Conservation (phyloP, 768 basidiomycete genomes). For the Trametes cubensis region DNA sequence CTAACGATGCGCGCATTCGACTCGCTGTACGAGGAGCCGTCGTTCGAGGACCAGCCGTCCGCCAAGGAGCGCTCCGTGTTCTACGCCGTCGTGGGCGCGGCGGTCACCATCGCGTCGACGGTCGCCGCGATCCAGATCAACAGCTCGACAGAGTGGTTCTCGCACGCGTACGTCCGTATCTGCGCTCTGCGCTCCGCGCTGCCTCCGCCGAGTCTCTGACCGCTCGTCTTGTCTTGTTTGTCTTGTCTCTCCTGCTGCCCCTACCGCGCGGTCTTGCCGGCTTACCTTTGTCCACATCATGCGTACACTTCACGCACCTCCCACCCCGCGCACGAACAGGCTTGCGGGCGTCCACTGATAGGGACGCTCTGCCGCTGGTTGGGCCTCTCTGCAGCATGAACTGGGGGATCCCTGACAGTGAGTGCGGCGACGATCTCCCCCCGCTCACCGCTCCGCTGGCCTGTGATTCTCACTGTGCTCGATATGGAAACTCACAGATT, state of each 20-base stretch:
- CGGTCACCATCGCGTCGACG: slow-evolving; percentile 24
- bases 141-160: slow-evolving; percentile 17
- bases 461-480: too few relatives aligned
- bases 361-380: slow-evolving; percentile 6
- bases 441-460: too few relatives aligned
- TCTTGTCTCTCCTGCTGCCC: too few relatives aligned
- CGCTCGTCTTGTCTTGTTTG: background rate
- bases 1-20: slow-evolving; percentile 21
- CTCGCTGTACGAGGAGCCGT: slow-evolving; percentile 23
- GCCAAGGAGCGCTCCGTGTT: slow-evolving; percentile 17
- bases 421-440: too few relatives aligned
- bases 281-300: too few relatives aligned
- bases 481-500: too few relatives aligned
- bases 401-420: background rate
- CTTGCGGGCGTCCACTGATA: slow-evolving; percentile 14
- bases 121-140: slow-evolving; percentile 21
- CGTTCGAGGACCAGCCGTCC: slow-evolving; percentile 18
- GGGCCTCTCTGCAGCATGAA: background rate
- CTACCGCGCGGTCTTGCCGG: background rate
- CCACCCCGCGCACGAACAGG: slow-evolving; percentile 1
- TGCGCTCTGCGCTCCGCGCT: background rate
- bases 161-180: slow-evolving; percentile 25
- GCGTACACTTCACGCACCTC: too few relatives aligned
- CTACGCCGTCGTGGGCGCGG: slow-evolving; percentile 21
- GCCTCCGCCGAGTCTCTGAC: slow-evolving; percentile 1